Percentiles rank a stretch among this genome's conserved stretches.
phyloP scores from a whole-genome alignment of 75 land plant species.

The Isoetes taiwanensis region DNA sequence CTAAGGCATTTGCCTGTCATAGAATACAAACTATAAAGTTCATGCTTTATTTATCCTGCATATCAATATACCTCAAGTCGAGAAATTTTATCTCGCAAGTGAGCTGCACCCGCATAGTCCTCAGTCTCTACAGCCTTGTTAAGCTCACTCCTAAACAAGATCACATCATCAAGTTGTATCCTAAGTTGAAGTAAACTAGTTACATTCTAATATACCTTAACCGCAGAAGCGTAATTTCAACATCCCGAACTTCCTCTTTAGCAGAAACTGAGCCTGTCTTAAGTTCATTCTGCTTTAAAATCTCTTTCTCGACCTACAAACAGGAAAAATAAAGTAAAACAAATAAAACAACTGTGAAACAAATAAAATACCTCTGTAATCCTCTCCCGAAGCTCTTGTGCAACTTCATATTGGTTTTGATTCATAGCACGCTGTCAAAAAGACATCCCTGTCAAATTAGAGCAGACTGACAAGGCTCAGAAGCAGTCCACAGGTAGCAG shows the following conservation, averaged over 20 bases:
- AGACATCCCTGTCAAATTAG: not conserved
- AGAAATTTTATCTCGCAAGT: slow-evolving; percentile 60
- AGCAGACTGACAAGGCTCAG: not conserved
- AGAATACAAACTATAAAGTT: not conserved
- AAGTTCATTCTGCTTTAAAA: slow-evolving; percentile 37
- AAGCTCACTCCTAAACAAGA: no score
- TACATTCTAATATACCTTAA: slow-evolving; percentile 47
- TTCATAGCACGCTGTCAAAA: slow-evolving; percentile 65
- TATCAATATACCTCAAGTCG: slow-evolving; percentile 44
- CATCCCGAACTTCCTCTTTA: slow-evolving; percentile 79
- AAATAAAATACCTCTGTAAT: slow-evolving; percentile 48
- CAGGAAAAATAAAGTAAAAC: not conserved
- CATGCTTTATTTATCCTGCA: not conserved
- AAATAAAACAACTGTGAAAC: not conserved
- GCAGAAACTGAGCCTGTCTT: slow-evolving; percentile 44
- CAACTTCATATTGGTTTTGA: slow-evolving; percentile 74
- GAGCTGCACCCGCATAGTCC: slow-evolving; percentile 63
- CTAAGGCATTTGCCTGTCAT: slow-evolving; percentile 58
- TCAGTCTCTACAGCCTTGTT: slow-evolving; percentile 67
- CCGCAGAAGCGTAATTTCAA: slow-evolving; percentile 46
- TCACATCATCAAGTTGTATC: no score
- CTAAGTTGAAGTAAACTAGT: no score
- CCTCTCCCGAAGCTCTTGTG: slow-evolving; percentile 63
- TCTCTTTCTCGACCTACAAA: slow-evolving; percentile 68
- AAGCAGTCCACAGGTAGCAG: no score